These are phyloP conservation scores for Xylariaceae sp. DNA, from an alignment of 2,329 filamentous ascomycete species.

Conservation along the genomic window DNA sequence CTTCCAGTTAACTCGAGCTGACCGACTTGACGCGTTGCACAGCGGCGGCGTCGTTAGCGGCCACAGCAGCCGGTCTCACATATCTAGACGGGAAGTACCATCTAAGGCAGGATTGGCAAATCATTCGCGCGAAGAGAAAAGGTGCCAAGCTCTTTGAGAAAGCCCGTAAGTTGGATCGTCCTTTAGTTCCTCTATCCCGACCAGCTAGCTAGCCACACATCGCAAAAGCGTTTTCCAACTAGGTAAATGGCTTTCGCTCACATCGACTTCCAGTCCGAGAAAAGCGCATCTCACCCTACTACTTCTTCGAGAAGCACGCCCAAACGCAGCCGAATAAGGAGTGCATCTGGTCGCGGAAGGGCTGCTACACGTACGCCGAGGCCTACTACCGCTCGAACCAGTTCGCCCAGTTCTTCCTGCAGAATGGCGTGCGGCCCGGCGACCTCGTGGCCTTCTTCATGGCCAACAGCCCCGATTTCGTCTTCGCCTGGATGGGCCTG, in stretches of 20 bases:
- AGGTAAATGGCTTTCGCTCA: constrained; percentile 6
- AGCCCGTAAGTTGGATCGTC: constrained; percentile 45
- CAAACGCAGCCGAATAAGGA: constrained; percentile 54
- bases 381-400: constrained; percentile 59
- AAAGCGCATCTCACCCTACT: constrained; percentile 64
- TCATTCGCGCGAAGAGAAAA: constrained; percentile 47
- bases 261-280: constrained; percentile 45
- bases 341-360: constrained; percentile 69
- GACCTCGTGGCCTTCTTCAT: constrained; percentile 69
- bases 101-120: constrained; percentile 61
- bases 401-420: constrained; percentile 64
- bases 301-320: constrained; percentile 63
- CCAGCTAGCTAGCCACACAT: constrained; percentile 1
- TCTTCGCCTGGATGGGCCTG: constrained; percentile 66
- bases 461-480: constrained; percentile 68
- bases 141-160: constrained; percentile 49
- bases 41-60: constrained; percentile 37
- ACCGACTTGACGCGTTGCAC: constrained; percentile 4
- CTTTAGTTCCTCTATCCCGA: not conserved
- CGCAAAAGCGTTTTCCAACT: too few relatives aligned
- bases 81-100: constrained; percentile 74
- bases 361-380: constrained; percentile 62
- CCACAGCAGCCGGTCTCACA: constrained; percentile 44
- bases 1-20: not conserved
- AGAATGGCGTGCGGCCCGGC: constrained; percentile 59